These are phyloP conservation scores for Crithidia bombi DNA, from an alignment of 208 protist species.

Conservation along the genomic window DNA sequence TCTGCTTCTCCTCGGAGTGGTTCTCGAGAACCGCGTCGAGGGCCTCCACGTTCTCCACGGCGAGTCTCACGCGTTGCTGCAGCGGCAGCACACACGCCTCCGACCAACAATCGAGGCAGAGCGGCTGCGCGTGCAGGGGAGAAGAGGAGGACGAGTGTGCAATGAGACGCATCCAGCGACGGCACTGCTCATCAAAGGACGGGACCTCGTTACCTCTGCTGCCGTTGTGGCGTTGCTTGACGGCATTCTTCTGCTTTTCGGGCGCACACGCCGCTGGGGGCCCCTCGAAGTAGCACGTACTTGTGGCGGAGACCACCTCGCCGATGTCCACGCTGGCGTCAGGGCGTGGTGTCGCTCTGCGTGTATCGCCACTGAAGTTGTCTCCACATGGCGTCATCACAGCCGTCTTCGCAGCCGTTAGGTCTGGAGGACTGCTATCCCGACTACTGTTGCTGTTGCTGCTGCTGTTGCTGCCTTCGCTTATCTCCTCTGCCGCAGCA, in stretches of 20 bases:
- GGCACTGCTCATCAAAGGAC: constrained; percentile 22
- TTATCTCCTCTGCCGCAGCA: no score
- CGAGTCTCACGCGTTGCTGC: constrained; percentile 17
- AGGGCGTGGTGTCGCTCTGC: neutral
- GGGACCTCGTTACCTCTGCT: neutral
- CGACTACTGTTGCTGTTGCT: neutral
- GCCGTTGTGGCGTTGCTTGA: neutral
- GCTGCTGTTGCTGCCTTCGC: neutral
- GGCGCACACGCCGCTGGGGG: neutral
- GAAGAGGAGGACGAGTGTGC: constrained; percentile 6
- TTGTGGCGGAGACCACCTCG: neutral
- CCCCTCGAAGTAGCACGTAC: neutral
- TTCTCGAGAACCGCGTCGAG: neutral
- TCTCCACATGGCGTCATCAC: neutral
- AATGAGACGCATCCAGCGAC: constrained; percentile 33
- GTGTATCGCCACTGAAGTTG: neutral
- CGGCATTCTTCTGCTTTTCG: neutral
- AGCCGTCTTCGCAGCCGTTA: neutral
- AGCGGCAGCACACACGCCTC: constrained; percentile 9
- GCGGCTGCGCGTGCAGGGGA: constrained; percentile 18
- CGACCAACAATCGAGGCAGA: constrained; percentile 29
- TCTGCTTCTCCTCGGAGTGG: neutral
- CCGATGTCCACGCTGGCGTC: neutral
- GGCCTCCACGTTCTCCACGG: constrained; percentile 5
- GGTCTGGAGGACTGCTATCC: neutral